These are phyloP conservation scores for Colletotrichum tabaci DNA, from an alignment of 2,329 filamentous ascomycete genomes.

Conservation along the genomic window DNA sequence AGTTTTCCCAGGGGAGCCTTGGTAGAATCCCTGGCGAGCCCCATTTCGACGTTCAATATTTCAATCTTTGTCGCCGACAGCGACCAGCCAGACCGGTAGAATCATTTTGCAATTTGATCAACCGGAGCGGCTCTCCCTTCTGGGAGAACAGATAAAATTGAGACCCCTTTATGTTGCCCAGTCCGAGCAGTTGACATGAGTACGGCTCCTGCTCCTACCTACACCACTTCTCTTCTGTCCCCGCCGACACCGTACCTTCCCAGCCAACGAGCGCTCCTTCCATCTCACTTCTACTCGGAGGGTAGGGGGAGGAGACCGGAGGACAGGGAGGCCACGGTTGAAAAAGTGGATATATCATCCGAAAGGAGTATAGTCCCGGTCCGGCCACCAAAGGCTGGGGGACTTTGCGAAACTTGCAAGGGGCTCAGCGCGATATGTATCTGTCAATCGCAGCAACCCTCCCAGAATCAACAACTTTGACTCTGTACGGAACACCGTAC, in stretches of 20 bases:
- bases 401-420: slow-evolving; percentile 37
- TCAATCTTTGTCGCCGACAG: slow-evolving; percentile 5
- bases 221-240: background rate
- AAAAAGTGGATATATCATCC: background rate
- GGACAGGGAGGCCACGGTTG: slow-evolving; percentile 13
- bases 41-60: slow-evolving; percentile 22
- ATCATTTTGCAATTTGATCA: slow-evolving; percentile 14
- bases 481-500: too few species aligned
- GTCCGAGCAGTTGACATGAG: background rate
- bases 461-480: background rate
- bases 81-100: slow-evolving; percentile 1
- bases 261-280: slow-evolving; percentile 1
- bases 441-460: slow-evolving; percentile 31
- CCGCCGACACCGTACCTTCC: background rate
- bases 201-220: background rate
- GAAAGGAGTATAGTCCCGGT: slow-evolving; percentile 16
- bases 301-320: background rate
- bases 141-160: background rate
- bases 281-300: slow-evolving; percentile 6
- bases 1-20: slow-evolving; percentile 9
- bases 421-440: slow-evolving; percentile 28
- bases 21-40: slow-evolving; percentile 27
- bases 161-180: background rate
- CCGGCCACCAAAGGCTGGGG: slow-evolving; percentile 23
- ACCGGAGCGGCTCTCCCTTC: slow-evolving; percentile 14